A percentile compares a stretch with the other conserved stretches of the same genome.
phyloP scores from a whole-genome alignment of 2,329 filamentous ascomycete genomes.

The Drechslerella dactyloides region DNA sequence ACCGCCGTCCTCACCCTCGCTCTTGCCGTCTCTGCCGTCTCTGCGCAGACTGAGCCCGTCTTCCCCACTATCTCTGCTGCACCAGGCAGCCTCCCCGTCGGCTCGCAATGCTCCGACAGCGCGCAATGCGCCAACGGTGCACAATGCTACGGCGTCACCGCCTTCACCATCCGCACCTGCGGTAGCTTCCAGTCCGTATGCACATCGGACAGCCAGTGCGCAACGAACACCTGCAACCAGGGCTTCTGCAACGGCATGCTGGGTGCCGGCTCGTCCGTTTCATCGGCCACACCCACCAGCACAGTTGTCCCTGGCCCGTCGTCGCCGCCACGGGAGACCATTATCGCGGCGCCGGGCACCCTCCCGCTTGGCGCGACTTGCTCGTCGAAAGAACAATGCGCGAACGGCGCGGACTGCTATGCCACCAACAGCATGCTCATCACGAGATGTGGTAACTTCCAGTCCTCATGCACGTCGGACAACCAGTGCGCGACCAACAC shows the following conservation, averaged over 20 bases:
- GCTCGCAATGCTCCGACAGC: not conserved
- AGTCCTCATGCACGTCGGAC: slow-evolving; percentile 19
- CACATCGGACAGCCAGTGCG: not conserved
- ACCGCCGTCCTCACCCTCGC: slow-evolving; percentile 28
- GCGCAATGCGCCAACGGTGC: not conserved
- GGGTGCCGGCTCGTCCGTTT: not conserved
- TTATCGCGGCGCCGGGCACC: slow-evolving; percentile 12
- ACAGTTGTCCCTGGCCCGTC: slow-evolving; percentile 6
- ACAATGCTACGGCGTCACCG: not conserved
- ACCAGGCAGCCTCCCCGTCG: not conserved
- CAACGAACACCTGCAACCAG: not conserved
- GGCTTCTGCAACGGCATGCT: not conserved
- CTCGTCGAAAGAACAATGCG: slow-evolving; percentile 14
- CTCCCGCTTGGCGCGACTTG: slow-evolving; percentile 25
- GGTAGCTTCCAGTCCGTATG: not conserved
- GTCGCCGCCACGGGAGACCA: slow-evolving; percentile 1
- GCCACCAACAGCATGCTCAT: not conserved
- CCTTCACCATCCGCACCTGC: not conserved
- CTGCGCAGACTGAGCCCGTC: not conserved
- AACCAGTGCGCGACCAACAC: slow-evolving; percentile 23
- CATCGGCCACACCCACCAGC: not conserved
- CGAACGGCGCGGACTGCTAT: slow-evolving; percentile 22
- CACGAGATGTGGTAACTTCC: slow-evolving; percentile 25
- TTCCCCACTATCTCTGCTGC: not conserved
- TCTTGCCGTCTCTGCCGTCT: slow-evolving; percentile 1